phyloP scores from a whole-genome alignment of 176 grass and related monocot species.

The Calamus simplicifolius region DNA sequence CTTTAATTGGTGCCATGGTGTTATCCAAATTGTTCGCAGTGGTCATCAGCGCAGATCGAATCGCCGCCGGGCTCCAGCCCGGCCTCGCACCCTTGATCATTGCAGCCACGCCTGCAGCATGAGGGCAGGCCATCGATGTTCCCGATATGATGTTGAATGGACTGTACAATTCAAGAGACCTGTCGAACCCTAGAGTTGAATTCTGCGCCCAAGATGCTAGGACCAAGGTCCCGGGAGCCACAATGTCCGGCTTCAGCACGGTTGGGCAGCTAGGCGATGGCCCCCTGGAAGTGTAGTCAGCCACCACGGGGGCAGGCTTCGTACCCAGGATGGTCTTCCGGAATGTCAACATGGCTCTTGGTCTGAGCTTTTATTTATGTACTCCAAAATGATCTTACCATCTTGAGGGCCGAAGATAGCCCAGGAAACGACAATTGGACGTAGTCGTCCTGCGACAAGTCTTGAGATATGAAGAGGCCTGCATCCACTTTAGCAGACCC shows the following conservation, averaged over 20 bases:
- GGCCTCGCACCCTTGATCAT: constrained; percentile 36
- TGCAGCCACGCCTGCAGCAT: constrained; percentile 48
- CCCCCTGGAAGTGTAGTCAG: constrained; percentile 38
- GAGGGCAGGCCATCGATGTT: constrained; percentile 71
- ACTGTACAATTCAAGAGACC: constrained; percentile 14
- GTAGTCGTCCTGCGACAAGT: background rate
- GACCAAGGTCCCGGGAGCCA: constrained; percentile 41
- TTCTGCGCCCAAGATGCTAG: constrained; percentile 30
- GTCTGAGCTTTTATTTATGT: background rate
- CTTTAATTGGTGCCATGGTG: constrained; percentile 29
- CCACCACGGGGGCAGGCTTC: constrained; percentile 26
- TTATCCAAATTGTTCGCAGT: constrained; percentile 41
- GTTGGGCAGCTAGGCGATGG: constrained; percentile 36
- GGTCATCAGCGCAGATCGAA: constrained; percentile 80
- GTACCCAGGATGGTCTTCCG: constrained; percentile 39
- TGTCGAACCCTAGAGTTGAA: background rate
- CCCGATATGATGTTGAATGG: constrained; percentile 35
- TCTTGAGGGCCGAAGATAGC: constrained; percentile 1
- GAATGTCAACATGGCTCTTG: background rate
- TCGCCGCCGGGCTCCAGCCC: constrained; percentile 60
- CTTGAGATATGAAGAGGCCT: constrained; percentile 8
- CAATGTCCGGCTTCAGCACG: constrained; percentile 62
- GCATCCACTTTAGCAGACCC: constrained; percentile 1
- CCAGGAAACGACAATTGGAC: background rate
- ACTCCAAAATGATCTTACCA: constrained; percentile 5